These are phyloP conservation scores for Podaxis pistillaris DNA, from an alignment of 768 basidiomycete genomes.

Conservation along the genomic window DNA sequence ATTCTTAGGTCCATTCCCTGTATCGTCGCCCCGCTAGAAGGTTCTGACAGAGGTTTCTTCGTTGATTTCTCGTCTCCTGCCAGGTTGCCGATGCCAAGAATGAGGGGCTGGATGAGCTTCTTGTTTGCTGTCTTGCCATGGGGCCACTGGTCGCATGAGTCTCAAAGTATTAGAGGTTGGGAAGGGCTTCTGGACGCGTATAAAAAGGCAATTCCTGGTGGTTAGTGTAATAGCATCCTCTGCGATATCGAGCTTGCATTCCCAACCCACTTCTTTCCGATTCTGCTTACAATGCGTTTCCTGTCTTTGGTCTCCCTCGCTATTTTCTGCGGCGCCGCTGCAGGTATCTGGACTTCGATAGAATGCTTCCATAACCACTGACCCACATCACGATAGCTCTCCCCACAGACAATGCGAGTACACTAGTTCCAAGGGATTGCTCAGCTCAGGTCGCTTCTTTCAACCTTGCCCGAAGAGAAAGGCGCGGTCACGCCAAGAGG, in stretches of 20 bases:
- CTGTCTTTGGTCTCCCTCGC: constrained; percentile 2
- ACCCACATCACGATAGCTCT: background rate
- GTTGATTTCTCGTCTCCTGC: background rate
- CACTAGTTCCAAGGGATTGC: constrained; percentile 3
- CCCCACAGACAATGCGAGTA: background rate
- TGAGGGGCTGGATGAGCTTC: constrained; percentile 8
- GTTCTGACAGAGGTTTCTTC: background rate
- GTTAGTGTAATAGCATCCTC: background rate
- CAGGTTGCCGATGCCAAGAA: constrained; percentile 1
- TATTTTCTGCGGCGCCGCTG: background rate
- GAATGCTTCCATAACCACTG: background rate
- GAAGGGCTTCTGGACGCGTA: constrained; percentile 2
- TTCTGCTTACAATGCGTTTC: constrained; percentile 1
- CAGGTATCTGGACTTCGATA: background rate
- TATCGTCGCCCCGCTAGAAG: constrained; percentile 2
- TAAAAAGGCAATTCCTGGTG: background rate
- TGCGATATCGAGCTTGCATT: background rate
- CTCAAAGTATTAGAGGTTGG: background rate
- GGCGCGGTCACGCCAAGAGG: constrained; percentile 8
- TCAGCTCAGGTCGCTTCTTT: constrained; percentile 9
- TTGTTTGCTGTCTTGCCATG: background rate
- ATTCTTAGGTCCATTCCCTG: background rate
- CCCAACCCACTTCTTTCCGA: background rate
- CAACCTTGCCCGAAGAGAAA: constrained; percentile 10
- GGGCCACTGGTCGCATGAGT: constrained; percentile 7